These are phyloP conservation scores for Apiospora aurea DNA, from an alignment of 2,329 filamentous ascomycete species.

Conservation along the genomic window DNA sequence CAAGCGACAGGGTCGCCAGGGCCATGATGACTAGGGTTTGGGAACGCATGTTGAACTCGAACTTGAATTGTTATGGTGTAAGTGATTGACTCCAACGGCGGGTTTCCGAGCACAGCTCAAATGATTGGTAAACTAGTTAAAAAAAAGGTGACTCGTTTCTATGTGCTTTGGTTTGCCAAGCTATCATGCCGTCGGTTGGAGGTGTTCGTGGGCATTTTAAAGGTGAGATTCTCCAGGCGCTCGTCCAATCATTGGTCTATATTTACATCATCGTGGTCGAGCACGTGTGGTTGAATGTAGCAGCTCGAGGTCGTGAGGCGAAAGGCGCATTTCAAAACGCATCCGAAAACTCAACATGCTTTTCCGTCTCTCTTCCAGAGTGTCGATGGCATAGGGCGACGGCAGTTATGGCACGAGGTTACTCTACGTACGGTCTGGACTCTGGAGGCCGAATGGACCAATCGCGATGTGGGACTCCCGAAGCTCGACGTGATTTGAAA, in stretches of 20 bases:
- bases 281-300: background rate
- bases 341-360: background rate
- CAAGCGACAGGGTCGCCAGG: background rate
- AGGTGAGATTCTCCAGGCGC: background rate
- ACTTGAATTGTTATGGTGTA: too few relatives aligned
- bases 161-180: background rate
- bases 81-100: background rate
- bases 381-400: background rate
- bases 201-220: background rate
- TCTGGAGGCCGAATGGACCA: background rate
- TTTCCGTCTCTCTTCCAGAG: background rate
- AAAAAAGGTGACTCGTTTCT: too few relatives aligned
- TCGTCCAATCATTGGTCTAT: background rate
- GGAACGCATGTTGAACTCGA: background rate
- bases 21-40: background rate
- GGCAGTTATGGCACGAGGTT: too few relatives aligned
- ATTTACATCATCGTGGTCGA: background rate
- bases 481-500: too few relatives aligned
- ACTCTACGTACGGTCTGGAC: too few relatives aligned
- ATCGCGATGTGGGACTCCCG: background rate
- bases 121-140: background rate
- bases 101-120: constrained; percentile 19
- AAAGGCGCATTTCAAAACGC: background rate
- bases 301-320: background rate
- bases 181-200: background rate